Percentiles rank a stretch among this genome's conserved stretches.
Evolutionary conservation across 148 eudicot genomes (phyloP).

Genomic region (Arctostaphylos glauca): DNA sequence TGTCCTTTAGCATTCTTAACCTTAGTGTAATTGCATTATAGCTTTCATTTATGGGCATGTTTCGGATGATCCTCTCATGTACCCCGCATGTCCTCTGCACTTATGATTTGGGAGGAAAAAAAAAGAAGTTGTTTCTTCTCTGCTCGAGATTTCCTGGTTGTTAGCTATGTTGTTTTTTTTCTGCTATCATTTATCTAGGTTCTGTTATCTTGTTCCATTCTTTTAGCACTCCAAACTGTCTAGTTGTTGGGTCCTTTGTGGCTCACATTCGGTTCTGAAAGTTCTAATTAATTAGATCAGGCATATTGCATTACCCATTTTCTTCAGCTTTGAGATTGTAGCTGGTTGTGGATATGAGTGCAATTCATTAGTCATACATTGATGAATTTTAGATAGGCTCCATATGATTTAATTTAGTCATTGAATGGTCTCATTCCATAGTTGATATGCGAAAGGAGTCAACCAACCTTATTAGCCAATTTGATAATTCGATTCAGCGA

Average conservation of each 20-base stretch:
- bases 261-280: not conserved
- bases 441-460: not conserved
- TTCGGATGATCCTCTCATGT: too few species aligned
- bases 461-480: too few species aligned
- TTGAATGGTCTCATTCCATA: not conserved
- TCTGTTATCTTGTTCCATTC: not conserved
- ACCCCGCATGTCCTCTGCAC: too few species aligned
- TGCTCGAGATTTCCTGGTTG: not conserved
- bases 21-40: too few species aligned
- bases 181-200: not conserved
- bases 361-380: not conserved
- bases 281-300: not conserved
- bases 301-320: not conserved
- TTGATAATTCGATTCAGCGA: too few species aligned
- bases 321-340: not conserved
- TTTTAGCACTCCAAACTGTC: not conserved
- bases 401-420: not conserved
- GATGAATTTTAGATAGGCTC: not conserved
- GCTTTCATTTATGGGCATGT: too few species aligned
- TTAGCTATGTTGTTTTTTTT: not conserved
- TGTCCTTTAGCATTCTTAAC: too few species aligned
- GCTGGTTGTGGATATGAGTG: not conserved
- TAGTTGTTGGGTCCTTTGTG: conserved; percentile 4
- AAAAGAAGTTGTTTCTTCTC: not conserved
- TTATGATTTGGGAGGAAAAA: not conserved